Evolutionary conservation across 495 filamentous ascomycete species (phyloP).

Genomic region (Hypoxylon lienhwacheense): DNA sequence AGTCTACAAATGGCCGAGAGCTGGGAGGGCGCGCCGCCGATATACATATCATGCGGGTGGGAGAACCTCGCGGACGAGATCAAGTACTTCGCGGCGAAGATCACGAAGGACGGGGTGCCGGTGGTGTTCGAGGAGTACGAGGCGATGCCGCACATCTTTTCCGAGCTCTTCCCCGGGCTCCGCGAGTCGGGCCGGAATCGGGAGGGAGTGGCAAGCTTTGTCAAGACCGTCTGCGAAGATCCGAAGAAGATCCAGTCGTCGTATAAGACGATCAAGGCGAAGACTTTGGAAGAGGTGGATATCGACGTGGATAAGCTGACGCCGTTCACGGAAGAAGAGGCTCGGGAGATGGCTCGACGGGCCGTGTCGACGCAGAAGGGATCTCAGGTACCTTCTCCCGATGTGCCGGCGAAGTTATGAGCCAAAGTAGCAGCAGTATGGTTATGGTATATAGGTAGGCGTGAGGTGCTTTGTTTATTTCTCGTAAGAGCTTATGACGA

Average conservation of each 20-base stretch:
- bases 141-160: constrained; percentile 89
- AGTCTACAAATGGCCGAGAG: constrained; percentile 64
- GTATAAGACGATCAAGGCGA: constrained; percentile 58
- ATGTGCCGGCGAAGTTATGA: constrained; percentile 53
- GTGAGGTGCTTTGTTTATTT: no score
- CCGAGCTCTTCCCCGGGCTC: constrained; percentile 59
- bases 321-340: constrained; percentile 57
- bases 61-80: constrained; percentile 79
- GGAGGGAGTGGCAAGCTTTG: constrained; percentile 60
- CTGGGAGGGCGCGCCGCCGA: constrained; percentile 71
- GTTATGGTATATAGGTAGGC: no score
- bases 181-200: constrained; percentile 55
- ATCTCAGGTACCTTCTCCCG: constrained; percentile 37
- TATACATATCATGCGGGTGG: constrained; percentile 75
- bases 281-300: constrained; percentile 53
- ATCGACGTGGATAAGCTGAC: constrained; percentile 56
- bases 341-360: constrained; percentile 52
- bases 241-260: constrained; percentile 45
- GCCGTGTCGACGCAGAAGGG: constrained; percentile 44
- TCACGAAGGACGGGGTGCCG: constrained; percentile 61
- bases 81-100: constrained; percentile 59
- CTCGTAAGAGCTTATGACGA: no score
- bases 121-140: constrained; percentile 77
- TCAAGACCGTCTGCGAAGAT: constrained; percentile 48
- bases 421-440: no score